Evolutionary conservation across 2,329 filamentous ascomycete genomes (phyloP), one percentile per base, ranked within the genome.

Genomic region (Phyllosticta citriasiana): DNA sequence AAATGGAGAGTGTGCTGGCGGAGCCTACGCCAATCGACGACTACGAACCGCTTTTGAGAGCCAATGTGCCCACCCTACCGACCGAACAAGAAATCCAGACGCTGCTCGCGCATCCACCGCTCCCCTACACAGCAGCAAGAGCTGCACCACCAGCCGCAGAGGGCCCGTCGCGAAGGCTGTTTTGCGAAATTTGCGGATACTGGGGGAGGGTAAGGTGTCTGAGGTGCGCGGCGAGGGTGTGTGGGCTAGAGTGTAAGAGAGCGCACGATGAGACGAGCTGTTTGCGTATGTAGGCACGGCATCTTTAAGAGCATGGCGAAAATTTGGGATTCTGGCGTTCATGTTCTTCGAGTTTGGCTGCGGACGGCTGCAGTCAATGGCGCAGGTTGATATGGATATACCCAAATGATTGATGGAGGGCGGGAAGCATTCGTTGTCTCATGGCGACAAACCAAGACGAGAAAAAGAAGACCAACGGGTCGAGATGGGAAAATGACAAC

Each of bases 181-280:
- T 92, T 72, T 93, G 89, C 73, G 87, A 87, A 70, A 84, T 91
- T 33, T 93, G 89, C 70, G 89, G 89, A 14, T 92, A 91, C 73
- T 92, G 89, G 88, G 89, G 88, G 2, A 78, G 85, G 51, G 85
- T 90, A 54, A 82, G 81, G 72, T 93, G 89, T 75, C 82, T 86
- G 72, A 89, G 88, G 76, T 93, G 89, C 74, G 88, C 88, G n/a
- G 83, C 82, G 54, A 80, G 86, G 67, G 85, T 89, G n/a, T 93
- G 89, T 71, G 88, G 88, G 50, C 73, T 92, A 66, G 86, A 89
- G 63, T 92, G 89, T 68, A 79, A 91, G 67, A 84, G 85, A 68
- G 79, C 82, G 64, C 89, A 93, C 72, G 81, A 85, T 59, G 87
- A 89, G 72, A 88, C 88, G 67, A 81, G 89, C 25, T 75, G 72